Conservation (phyloP, 352 stramenopile genomes). For the Pythium phragmitis region DNA sequence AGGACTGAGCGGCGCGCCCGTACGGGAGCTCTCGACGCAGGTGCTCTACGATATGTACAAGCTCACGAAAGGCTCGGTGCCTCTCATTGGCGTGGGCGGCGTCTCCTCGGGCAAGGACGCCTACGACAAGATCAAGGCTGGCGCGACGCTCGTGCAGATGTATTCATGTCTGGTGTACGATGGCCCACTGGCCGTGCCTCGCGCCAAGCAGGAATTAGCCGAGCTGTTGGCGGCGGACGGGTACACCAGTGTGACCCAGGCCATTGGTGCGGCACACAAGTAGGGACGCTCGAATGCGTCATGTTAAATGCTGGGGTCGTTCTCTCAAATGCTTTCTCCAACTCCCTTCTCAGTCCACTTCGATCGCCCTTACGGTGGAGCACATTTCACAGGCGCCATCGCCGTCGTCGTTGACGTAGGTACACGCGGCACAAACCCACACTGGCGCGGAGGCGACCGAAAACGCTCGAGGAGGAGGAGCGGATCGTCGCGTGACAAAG, state of each 20-base stretch:
- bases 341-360: slow-evolving; percentile 32
- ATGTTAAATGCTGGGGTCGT: not conserved
- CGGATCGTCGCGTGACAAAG: slow-evolving; percentile 36
- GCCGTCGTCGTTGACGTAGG: slow-evolving; percentile 71
- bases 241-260: slow-evolving; percentile 78
- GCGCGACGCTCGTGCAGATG: slow-evolving; percentile 94
- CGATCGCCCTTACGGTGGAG: slow-evolving; percentile 37
- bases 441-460: slow-evolving; percentile 24
- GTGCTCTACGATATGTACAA: slow-evolving; percentile 95
- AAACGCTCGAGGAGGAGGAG: not conserved
- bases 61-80: slow-evolving; percentile 91
- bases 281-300: not conserved
- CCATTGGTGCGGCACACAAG: slow-evolving; percentile 81
- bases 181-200: slow-evolving; percentile 81
- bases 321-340: not conserved
- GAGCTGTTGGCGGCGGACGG: slow-evolving; percentile 81
- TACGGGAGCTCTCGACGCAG: slow-evolving; percentile 93
- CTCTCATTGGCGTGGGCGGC: slow-evolving; percentile 96
- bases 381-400: slow-evolving; percentile 71
- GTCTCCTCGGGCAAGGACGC: slow-evolving; percentile 92
- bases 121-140: slow-evolving; percentile 98
- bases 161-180: slow-evolving; percentile 94
- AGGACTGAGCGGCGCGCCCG: slow-evolving; percentile 94
- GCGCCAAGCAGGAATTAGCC: slow-evolving; percentile 89
- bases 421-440: slow-evolving; percentile 75